Base-by-base conservation (phyloP, 192 early-diverging fungal genomes). In the Thamnidium elegans region DNA sequence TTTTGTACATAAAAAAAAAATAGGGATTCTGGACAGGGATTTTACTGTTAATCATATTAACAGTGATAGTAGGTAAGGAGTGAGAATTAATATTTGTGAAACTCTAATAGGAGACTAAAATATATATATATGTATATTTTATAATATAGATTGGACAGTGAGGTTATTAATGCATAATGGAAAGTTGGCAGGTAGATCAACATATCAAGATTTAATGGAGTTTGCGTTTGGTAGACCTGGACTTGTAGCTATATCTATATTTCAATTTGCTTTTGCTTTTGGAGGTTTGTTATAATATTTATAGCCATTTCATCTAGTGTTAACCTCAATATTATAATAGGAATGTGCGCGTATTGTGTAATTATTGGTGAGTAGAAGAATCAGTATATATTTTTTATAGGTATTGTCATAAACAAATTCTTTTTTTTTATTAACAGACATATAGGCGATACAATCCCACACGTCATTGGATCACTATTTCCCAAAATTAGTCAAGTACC, bases 201-300 rank as follows among this genome's bases (percentile, higher is more conserved):
- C 90, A 1, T 96, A 96, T 74, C 91, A 94, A 67, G 93, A 89
- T 10, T 58, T 96, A 63, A 79, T 96, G 31, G 79, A 84, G 66
- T 84, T 89, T 65, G 91, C 92, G 51, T 96, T 91, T 69, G 94
- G 94, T 50, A 80, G 83, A 19, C 54, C 79, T 42, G 94, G 94
- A 2, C 75, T 91, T 34, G 74, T 89, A 47, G 76, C 81, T 4
- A 93, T 92, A 58, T 94, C 93, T 4, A 70, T 94, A 45, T 97
- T 95, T 72, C 94, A 95, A 71, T 94, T 95, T 62, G 80, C 89
- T 7, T 94, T 97, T 83, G 94, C 94, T 1, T 95, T 93, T 80
- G 94, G 94, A 63, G 94, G 92, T 79, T 26, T 47, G 32, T 4
- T 50, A 32, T 32, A 32, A n/a, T 42, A 7, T 34, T n/a, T 10